Conservation (phyloP, 2,329 filamentous ascomycete species). For the Microsporum canis region DNA sequence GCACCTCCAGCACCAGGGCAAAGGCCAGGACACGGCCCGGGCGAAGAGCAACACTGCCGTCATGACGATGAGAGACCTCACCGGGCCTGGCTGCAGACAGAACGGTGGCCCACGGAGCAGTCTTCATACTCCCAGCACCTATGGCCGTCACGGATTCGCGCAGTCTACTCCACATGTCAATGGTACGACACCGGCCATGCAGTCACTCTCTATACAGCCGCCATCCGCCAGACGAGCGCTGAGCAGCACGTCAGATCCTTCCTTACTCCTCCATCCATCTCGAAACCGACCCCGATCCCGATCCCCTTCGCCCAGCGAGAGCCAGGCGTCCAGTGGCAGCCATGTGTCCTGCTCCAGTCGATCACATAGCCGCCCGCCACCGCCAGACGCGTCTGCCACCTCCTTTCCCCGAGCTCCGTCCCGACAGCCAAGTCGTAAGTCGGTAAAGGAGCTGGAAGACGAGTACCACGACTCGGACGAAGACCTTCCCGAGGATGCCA, state of each 20-base stretch:
- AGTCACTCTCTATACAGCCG: slow-evolving; percentile 21
- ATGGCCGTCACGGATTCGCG: slow-evolving; percentile 6
- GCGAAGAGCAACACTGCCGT: neutral
- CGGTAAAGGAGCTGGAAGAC: slow-evolving; percentile 38
- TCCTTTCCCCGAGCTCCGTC: slow-evolving; percentile 28
- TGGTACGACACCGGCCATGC: slow-evolving; percentile 16
- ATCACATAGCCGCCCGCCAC: slow-evolving; percentile 22
- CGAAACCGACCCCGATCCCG: slow-evolving; percentile 11
- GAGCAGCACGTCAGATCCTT: slow-evolving; percentile 13
- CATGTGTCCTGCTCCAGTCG: slow-evolving; percentile 10
- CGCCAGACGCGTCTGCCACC: slow-evolving; percentile 13
- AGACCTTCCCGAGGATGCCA: slow-evolving; percentile 40
- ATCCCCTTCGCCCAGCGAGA: slow-evolving; percentile 11
- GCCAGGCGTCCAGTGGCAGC: neutral
- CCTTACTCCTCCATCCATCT: slow-evolving; percentile 17
- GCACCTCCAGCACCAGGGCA: neutral
- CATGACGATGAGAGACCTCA: slow-evolving; percentile 5
- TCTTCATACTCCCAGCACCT: neutral
- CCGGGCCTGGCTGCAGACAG: neutral
- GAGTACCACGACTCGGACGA: slow-evolving; percentile 43
- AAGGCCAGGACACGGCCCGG: neutral
- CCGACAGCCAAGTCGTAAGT: slow-evolving; percentile 37
- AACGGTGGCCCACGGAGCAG: neutral
- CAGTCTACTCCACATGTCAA: slow-evolving; percentile 9
- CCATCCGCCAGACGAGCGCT: slow-evolving; percentile 9